Percentiles rank a stretch among this genome's conserved stretches.
Evolutionary conservation across 768 basidiomycete genomes (phyloP).

Genomic region (Exsudoporus frostii): DNA sequence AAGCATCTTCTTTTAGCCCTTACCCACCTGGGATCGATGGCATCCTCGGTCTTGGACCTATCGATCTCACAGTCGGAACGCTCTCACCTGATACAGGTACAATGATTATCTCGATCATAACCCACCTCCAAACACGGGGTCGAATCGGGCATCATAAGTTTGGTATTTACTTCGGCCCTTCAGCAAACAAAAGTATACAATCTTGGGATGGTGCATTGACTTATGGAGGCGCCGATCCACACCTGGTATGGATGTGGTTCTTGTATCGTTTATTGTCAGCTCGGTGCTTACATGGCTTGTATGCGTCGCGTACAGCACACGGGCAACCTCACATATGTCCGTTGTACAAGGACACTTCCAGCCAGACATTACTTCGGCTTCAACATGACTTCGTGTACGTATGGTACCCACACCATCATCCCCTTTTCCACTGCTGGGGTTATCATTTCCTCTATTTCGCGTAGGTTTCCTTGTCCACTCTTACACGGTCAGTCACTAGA

Average conservation of each 20-base stretch:
- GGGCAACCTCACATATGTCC: conserved; percentile 24
- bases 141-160: conserved; percentile 17
- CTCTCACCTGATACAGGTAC: neutral
- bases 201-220: conserved; percentile 24
- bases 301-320: conserved; percentile 10
- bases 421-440: conserved; percentile 23
- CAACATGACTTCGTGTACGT: conserved; percentile 20
- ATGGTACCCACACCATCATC: conserved; percentile 13
- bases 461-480: conserved; percentile 4
- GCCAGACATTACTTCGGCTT: conserved; percentile 29
- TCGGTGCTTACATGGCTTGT: neutral
- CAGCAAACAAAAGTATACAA: conserved; percentile 5
- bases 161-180: conserved; percentile 23
- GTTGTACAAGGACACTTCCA: conserved; percentile 26
- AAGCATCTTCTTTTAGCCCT: too few relatives aligned
- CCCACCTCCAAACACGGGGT: conserved; percentile 22
- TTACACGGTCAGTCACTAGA: neutral
- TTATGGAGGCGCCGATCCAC: conserved; percentile 23
- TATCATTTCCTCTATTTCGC: too few relatives aligned
- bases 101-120: conserved; percentile 22
- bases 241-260: conserved; percentile 11
- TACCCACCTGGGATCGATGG: too few relatives aligned
- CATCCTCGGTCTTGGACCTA: conserved; percentile 28
- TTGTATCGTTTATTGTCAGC: neutral
- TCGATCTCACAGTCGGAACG: conserved; percentile 14